These are phyloP conservation scores for Neurospora sp. DNA, from an alignment of 495 filamentous ascomycete species.

Conservation along the genomic window DNA sequence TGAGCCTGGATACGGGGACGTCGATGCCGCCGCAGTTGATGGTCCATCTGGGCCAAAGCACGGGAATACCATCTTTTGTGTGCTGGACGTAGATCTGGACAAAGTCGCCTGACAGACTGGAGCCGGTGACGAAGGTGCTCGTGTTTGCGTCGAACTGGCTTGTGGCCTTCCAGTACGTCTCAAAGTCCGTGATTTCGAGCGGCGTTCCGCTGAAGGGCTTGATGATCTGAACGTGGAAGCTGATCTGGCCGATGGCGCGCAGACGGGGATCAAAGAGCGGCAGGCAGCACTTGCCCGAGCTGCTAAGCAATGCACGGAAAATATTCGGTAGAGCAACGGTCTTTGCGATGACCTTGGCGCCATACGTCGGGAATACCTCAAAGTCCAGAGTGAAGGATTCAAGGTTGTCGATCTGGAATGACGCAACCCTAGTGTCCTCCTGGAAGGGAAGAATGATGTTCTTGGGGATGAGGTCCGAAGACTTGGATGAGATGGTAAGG, in stretches of 20 bases:
- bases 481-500: constrained; percentile 90
- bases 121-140: constrained; percentile 83
- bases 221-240: constrained; percentile 89
- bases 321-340: constrained; percentile 81
- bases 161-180: constrained; percentile 98
- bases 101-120: constrained; percentile 88
- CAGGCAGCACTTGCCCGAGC: constrained; percentile 71
- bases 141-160: constrained; percentile 69
- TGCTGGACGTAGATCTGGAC: constrained; percentile 83
- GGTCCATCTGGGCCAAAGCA: constrained; percentile 75
- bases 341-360: constrained; percentile 92
- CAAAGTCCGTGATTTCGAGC: constrained; percentile 92
- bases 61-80: constrained; percentile 75
- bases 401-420: constrained; percentile 90
- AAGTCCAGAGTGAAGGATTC: constrained; percentile 92
- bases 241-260: constrained; percentile 88
- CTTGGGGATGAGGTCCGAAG: constrained; percentile 89
- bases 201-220: constrained; percentile 92
- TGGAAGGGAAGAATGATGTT: constrained; percentile 93
- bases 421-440: constrained; percentile 83
- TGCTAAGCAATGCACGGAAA: constrained; percentile 63
- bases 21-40: constrained; percentile 71
- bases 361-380: constrained; percentile 95
- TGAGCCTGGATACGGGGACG: constrained; percentile 67
- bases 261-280: constrained; percentile 89